Base-by-base conservation (phyloP, 106 monocot species). In the Ottelia alismoides region DNA sequence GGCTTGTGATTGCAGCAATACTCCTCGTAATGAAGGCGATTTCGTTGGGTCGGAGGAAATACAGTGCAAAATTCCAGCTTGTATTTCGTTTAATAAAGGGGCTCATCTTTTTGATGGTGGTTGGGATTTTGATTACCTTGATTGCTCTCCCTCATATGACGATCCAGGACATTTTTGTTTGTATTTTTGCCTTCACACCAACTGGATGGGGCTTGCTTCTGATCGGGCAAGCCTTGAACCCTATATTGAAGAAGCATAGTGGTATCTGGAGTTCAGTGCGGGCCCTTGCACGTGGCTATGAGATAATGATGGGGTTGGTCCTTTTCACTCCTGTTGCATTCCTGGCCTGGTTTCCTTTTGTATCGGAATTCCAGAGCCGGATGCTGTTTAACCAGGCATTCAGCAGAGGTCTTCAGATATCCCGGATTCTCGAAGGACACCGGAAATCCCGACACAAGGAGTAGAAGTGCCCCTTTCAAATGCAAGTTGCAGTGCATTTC, bases 321-420 rank as follows among this genome's bases (percentile, higher is more conserved):
- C 73, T 92, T 2, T 92, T 85, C 58, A 76, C 81, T 2, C 91
- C 91, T 21, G 64, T 92, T 27, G 80, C 85, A 30, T 74, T 92
- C 32, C 61, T 92, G 29, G 81, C 91, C 1, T 92, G 91, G 91
- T 92, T 92, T 26, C 91, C 91, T 0, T 85, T 92, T 71, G 85
- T 92, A 25, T 92, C 91, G 5, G 91, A 92, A 52, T 85, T 92
- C 51, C 91, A 92, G 57, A 92, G 80, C 0, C 62, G 91, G 0
- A 92, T 92, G 91, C 73, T 92, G 14, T 92, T 92, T 30, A 92
- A 92, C 57, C 91, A 92, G 62, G 91, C 91, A 11, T 92, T 92
- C 62, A 92, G 91, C 31, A 85, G 91, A 60, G 91, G 91, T 19
- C 65, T 92, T 30, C 91, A 92, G 64, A 92, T 92, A 61, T 92